phyloP scores from a whole-genome alignment of 306 rosid species.

The Glycine soja region DNA sequence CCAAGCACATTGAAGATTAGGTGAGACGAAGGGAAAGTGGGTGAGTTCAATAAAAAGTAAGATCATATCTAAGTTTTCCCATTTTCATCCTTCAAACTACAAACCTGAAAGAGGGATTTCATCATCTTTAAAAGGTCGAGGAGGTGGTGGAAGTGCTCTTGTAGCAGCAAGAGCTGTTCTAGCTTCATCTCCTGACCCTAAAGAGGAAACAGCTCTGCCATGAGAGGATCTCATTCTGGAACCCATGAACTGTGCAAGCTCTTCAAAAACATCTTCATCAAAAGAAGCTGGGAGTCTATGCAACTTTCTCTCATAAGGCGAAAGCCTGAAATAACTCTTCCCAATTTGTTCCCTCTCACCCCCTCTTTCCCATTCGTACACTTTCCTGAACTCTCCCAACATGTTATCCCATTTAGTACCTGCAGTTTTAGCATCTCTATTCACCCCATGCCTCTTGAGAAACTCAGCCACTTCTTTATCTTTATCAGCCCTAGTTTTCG shows the following conservation, averaged over 20 bases:
- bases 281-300: constrained; percentile 95
- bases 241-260: constrained; percentile 91
- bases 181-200: constrained; percentile 54
- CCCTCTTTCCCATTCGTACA: constrained; percentile 96
- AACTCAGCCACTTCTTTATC: constrained; percentile 93
- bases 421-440: constrained; percentile 83
- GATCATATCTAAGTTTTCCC: background rate
- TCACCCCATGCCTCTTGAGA: constrained; percentile 75
- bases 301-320: constrained; percentile 92
- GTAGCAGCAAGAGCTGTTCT: constrained; percentile 42
- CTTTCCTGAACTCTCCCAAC: constrained; percentile 97
- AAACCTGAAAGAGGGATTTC: constrained; percentile 67
- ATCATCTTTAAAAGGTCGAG: constrained; percentile 73
- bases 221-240: constrained; percentile 77
- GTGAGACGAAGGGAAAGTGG: background rate
- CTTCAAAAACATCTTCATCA: constrained; percentile 96
- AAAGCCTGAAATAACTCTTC: constrained; percentile 92
- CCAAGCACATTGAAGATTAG: constrained; percentile 35
- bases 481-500: constrained; percentile 89
- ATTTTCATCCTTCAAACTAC: constrained; percentile 16
- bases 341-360: constrained; percentile 84
- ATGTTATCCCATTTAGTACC: constrained; percentile 99
- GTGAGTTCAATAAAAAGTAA: background rate
- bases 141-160: constrained; percentile 62
- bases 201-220: constrained; percentile 50